phyloP scores from a whole-genome alignment of 495 filamentous ascomycete species.

The Rostrohypoxylon terebratum region DNA sequence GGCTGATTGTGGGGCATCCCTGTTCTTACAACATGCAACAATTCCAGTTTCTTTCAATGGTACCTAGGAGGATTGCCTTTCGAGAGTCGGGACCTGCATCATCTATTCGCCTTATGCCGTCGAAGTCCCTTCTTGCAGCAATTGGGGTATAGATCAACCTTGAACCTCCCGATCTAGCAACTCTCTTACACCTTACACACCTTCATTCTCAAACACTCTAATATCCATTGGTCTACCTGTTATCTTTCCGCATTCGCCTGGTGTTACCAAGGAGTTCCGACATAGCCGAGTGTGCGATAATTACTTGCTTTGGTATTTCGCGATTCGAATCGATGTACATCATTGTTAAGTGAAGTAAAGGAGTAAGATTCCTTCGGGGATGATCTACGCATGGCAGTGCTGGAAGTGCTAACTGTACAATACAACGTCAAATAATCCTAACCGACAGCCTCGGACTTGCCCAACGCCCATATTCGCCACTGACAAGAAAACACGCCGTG shows the following conservation, averaged over 20 bases:
- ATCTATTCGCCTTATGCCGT: conserved; percentile 14
- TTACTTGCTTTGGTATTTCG: not conserved
- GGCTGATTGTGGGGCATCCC: conserved; percentile 38
- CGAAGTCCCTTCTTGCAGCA: conserved; percentile 42
- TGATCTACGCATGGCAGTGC: conserved; percentile 40
- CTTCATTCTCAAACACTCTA: not conserved
- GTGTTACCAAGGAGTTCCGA: conserved; percentile 15
- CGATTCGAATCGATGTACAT: conserved; percentile 30
- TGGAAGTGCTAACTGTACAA: conserved; percentile 32
- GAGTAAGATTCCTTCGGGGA: conserved; percentile 32
- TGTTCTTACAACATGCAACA: conserved; percentile 27
- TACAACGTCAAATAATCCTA: conserved; percentile 13
- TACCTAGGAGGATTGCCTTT: conserved; percentile 6
- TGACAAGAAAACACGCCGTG: not conserved
- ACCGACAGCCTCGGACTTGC: conserved; percentile 4
- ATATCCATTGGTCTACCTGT: not conserved
- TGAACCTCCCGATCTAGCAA: conserved; percentile 27
- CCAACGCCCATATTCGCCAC: conserved; percentile 26
- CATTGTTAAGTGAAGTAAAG: conserved; percentile 33
- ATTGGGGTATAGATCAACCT: conserved; percentile 20
- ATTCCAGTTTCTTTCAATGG: conserved; percentile 37
- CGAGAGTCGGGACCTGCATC: conserved; percentile 34
- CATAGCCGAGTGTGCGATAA: conserved; percentile 16
- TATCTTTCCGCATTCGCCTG: not conserved
- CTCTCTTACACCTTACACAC: not conserved